These are phyloP conservation scores for Mentha longifolia DNA, from an alignment of 257 asterid genomes.

Conservation along the genomic window DNA sequence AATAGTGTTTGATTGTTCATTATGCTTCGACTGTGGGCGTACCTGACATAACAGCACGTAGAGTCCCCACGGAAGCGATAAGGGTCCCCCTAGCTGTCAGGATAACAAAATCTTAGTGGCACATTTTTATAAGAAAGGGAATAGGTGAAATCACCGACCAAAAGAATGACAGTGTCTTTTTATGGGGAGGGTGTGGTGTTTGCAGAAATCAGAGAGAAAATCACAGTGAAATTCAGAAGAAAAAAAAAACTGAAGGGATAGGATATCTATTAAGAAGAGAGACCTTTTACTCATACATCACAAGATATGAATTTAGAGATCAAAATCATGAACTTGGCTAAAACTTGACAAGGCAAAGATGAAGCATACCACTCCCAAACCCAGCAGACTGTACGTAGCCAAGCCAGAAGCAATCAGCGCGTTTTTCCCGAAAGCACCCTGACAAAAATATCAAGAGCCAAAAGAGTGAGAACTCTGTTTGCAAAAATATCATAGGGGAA, in stretches of 20 bases:
- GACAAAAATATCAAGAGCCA: conserved; percentile 28
- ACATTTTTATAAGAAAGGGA: neutral
- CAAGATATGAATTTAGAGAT: conserved; percentile 11
- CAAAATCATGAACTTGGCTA: conserved; percentile 15
- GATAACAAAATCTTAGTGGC: conserved; percentile 25
- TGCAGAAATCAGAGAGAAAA: conserved; percentile 15
- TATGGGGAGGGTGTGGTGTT: neutral
- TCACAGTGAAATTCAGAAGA: neutral
- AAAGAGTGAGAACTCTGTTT: neutral
- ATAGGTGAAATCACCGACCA: neutral
- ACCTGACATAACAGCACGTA: conserved; percentile 98
- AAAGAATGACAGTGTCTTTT: neutral
- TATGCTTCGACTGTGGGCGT: conserved; percentile 19
- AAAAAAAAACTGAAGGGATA: neutral
- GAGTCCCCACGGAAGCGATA: conserved; percentile 98
- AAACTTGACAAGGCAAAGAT: conserved; percentile 18
- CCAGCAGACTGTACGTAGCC: conserved; percentile 67
- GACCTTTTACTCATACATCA: neutral
- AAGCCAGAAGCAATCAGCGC: conserved; percentile 68
- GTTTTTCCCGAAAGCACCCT: conserved; percentile 80
- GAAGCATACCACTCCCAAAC: conserved; percentile 72
- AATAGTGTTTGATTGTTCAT: neutral
- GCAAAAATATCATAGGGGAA: neutral
- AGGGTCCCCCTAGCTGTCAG: conserved; percentile 90
- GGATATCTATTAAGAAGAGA: too few species aligned